These are phyloP conservation scores for Aspergillus ochraceoroseus DNA, from an alignment of 2,329 filamentous ascomycete species.

Conservation along the genomic window DNA sequence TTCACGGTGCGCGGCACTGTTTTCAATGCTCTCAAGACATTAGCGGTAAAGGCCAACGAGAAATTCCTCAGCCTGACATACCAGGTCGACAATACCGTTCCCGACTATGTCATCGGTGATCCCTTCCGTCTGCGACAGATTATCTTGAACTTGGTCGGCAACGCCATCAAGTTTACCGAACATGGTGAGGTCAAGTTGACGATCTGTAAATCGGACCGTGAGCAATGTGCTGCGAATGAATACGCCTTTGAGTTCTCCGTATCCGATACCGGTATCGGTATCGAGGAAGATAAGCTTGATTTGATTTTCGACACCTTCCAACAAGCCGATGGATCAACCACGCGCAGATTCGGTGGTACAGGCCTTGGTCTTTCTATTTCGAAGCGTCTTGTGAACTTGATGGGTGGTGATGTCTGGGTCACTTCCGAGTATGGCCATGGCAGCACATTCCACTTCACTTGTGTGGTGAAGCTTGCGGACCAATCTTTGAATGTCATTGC, in stretches of 20 bases:
- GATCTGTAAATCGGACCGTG: slow-evolving; percentile 68
- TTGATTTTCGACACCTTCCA: slow-evolving; percentile 99
- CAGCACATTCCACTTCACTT: slow-evolving; percentile 95
- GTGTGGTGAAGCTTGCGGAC: slow-evolving; percentile 76
- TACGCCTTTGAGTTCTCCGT: slow-evolving; percentile 96
- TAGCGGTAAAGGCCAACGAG: slow-evolving; percentile 96
- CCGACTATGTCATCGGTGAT: slow-evolving; percentile 92
- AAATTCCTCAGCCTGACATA: slow-evolving; percentile 90
- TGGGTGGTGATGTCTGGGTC: slow-evolving; percentile 96
- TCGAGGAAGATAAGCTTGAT: slow-evolving; percentile 89
- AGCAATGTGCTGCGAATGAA: slow-evolving; percentile 64
- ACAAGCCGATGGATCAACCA: slow-evolving; percentile 95
- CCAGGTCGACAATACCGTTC: slow-evolving; percentile 86
- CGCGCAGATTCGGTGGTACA: slow-evolving; percentile 90
- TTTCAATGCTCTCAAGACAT: slow-evolving; percentile 92
- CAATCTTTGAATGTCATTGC: slow-evolving; percentile 72
- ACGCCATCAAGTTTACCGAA: slow-evolving; percentile 98
- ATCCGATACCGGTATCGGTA: slow-evolving; percentile 93
- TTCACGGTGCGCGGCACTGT: slow-evolving; percentile 92
- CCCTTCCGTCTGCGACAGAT: slow-evolving; percentile 95
- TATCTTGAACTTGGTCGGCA: slow-evolving; percentile 93
- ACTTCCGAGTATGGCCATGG: slow-evolving; percentile 86
- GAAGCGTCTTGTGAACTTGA: slow-evolving; percentile 87
- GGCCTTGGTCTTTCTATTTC: slow-evolving; percentile 92
- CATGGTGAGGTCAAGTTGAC: slow-evolving; percentile 91